Conservation (phyloP, 331 rosid species). For the Malus hybrid region DNA sequence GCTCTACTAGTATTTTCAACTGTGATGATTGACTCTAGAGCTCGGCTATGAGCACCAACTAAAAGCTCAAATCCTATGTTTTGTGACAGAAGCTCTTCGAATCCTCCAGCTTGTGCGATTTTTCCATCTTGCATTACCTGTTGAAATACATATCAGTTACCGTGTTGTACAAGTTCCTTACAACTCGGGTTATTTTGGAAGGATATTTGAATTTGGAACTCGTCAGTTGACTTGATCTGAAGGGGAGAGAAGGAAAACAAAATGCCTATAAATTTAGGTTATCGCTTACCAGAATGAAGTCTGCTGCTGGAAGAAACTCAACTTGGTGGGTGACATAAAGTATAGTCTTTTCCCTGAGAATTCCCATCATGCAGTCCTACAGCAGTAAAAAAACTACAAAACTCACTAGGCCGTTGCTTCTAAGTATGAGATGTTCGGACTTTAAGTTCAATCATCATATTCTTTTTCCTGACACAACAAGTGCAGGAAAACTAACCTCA, state of each 20-base stretch:
- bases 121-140: constrained; percentile 95
- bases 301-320: constrained; percentile 98
- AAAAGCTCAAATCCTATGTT: constrained; percentile 78
- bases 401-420: neutral
- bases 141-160: constrained; percentile 13
- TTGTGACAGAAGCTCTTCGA: constrained; percentile 71
- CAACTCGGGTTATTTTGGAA: neutral
- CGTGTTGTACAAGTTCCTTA: neutral
- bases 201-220: neutral
- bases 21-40: constrained; percentile 61
- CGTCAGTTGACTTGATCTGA: neutral
- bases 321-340: constrained; percentile 98
- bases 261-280: neutral
- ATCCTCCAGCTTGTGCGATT: constrained; percentile 77
- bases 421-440: neutral
- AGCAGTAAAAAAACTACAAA: constrained; percentile 1
- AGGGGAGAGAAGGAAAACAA: neutral
- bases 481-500: constrained; percentile 37
- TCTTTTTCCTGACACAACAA: neutral
- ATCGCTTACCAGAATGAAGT: constrained; percentile 63
- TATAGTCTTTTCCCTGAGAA: constrained; percentile 68
- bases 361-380: constrained; percentile 92
- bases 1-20: constrained; percentile 56
- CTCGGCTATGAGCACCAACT: constrained; percentile 94
- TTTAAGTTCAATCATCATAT: neutral